Conservation (phyloP, 164 flowering plant genomes). For the Malania oleifera region DNA sequence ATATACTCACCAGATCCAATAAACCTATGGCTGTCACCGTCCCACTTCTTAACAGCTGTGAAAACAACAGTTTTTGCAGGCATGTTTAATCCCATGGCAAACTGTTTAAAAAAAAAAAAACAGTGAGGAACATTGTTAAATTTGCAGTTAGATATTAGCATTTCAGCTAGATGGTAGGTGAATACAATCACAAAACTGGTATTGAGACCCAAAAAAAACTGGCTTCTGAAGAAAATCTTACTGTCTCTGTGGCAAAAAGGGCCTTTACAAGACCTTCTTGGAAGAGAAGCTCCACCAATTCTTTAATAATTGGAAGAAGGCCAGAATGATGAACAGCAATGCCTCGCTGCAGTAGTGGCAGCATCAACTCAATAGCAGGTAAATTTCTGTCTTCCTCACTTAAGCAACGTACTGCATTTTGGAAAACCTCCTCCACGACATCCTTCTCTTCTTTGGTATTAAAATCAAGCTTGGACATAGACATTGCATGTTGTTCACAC, state of each 20-base stretch:
- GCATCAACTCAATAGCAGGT: slow-evolving; percentile 92
- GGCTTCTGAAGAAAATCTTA: slow-evolving; percentile 27
- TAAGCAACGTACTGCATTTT: slow-evolving; percentile 75
- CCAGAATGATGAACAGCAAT: slow-evolving; percentile 99
- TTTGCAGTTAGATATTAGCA: not conserved
- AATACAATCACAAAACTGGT: not conserved
- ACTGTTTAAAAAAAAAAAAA: slow-evolving; percentile 37
- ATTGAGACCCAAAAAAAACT: not conserved
- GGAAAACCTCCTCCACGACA: slow-evolving; percentile 72
- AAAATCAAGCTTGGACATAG: slow-evolving; percentile 94
- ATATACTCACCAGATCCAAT: slow-evolving; percentile 99
- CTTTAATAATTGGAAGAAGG: slow-evolving; percentile 95
- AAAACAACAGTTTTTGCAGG: slow-evolving; percentile 99
- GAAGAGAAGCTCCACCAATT: slow-evolving; percentile 93
- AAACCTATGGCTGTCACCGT: slow-evolving; percentile 93
- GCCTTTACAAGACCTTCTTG: slow-evolving; percentile 99
- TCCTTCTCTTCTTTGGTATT: slow-evolving; percentile 87
- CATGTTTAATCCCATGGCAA: slow-evolving; percentile 99
- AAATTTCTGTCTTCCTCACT: slow-evolving; percentile 87
- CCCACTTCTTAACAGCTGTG: slow-evolving; percentile 92
- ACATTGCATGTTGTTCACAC: slow-evolving; percentile 97
- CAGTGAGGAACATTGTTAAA: not conserved
- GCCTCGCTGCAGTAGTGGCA: slow-evolving; percentile 92
- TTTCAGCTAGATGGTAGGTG: not conserved
- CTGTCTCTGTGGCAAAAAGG: slow-evolving; percentile 98